Conservation (phyloP, 2,329 filamentous ascomycete genomes). For the Helminthosporium solani region DNA sequence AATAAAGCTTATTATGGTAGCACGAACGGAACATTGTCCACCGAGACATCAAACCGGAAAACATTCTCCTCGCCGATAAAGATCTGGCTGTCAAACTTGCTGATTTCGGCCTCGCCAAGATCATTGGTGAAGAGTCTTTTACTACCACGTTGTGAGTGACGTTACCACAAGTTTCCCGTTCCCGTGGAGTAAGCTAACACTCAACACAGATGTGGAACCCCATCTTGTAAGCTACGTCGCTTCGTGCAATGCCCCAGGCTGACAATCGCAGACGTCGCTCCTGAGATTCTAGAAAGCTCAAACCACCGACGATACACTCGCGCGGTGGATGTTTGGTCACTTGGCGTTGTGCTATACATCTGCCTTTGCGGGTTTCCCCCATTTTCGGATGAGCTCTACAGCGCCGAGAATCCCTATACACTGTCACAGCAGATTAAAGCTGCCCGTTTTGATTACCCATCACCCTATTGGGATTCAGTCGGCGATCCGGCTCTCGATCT, state of each 20-base stretch:
- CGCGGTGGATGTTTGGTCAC: slow-evolving; percentile 93
- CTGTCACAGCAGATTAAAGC: slow-evolving; percentile 86
- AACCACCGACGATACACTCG: slow-evolving; percentile 87
- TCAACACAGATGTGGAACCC: slow-evolving; percentile 71
- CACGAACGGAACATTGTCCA: slow-evolving; percentile 97
- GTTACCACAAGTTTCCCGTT: background rate
- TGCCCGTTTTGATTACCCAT: slow-evolving; percentile 90
- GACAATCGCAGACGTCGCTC: slow-evolving; percentile 69
- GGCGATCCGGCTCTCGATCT: slow-evolving; percentile 86
- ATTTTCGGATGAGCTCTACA: slow-evolving; percentile 91
- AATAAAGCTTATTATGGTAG: slow-evolving; percentile 52
- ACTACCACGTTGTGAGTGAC: slow-evolving; percentile 77
- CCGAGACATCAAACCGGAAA: slow-evolving; percentile 96
- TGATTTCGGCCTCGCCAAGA: slow-evolving; percentile 96
- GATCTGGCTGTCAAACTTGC: slow-evolving; percentile 86
- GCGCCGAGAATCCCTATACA: slow-evolving; percentile 76
- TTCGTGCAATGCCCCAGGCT: slow-evolving; percentile 11
- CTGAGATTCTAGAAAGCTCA: slow-evolving; percentile 84
- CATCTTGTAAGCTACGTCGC: slow-evolving; percentile 65
- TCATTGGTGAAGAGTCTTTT: slow-evolving; percentile 97
- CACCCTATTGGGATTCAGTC: slow-evolving; percentile 91
- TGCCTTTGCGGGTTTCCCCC: slow-evolving; percentile 95
- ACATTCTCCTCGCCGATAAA: slow-evolving; percentile 86
- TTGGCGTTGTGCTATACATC: slow-evolving; percentile 97
- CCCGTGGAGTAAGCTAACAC: slow-evolving; percentile 23